Base-by-base conservation (phyloP, 2,329 filamentous ascomycete species). In the Colletotrichum tofieldiae region DNA sequence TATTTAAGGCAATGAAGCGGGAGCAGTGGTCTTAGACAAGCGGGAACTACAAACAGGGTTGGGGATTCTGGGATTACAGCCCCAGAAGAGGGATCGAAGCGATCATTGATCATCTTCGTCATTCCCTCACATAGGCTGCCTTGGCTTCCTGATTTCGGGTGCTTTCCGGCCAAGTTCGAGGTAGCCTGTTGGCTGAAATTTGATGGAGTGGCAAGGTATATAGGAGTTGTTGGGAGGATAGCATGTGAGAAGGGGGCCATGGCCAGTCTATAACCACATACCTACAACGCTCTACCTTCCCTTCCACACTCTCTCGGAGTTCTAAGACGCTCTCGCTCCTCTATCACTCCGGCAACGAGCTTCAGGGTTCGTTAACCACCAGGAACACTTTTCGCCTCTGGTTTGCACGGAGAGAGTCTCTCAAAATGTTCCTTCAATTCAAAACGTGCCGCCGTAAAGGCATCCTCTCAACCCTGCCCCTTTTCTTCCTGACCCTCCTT, bases 401-500 rank as follows among this genome's bases (percentile, higher is more conserved):
- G 12, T 45, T 11, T 1, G 12, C 29, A 14, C 14, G 1, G 9
- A 5, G 20, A 39, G n/a, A 12, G 0, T 12, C 12, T 29, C 7
- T 47, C 59, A 29, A 26, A 23, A 72, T 72, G 69, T 52, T 45
- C 3, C 20, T 41, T 11, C 56, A 45, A 23, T 23, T 43, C 18
- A 18, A 45, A 26, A 29, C 23, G 18, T 60, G 47, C 45, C 47
- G 52, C 16, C 58, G 59, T 43, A 65, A 65, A 61, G 52, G 65
- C 39, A 16, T 32, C 37, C 12, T 67, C 37, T 37, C 51, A 1
- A 43, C 18, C 20, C 32, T 75, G 3, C 47, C 65, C 5, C n/a
- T 72, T 32, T 32, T 51, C n/a, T 39, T 64, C 29, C 41, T 60
- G 7, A n/a, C 32, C 8, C 5, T 71, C 56, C 58, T 65, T 56